Conservation (phyloP, 192 early-diverging fungal species). For the Haplosporangium gracile region DNA sequence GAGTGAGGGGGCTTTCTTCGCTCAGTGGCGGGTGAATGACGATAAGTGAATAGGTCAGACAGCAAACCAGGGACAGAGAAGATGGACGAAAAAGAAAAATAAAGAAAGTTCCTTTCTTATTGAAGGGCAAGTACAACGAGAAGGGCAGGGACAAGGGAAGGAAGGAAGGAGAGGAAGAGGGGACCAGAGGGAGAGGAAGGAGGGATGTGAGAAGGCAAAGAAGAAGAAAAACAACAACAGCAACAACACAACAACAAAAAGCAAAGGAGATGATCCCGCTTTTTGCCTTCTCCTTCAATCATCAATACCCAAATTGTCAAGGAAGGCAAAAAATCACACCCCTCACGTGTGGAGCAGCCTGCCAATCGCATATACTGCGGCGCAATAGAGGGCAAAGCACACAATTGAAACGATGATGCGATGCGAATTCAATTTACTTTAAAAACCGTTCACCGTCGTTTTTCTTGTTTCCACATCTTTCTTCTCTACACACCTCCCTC, state of each 20-base stretch:
- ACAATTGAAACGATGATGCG: neutral
- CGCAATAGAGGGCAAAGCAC: neutral
- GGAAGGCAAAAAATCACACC: neutral
- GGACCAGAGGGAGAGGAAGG: neutral
- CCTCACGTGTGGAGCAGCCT: neutral
- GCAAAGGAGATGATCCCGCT: neutral
- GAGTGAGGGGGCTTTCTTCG: neutral
- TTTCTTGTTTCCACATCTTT: neutral
- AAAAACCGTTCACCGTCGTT: neutral
- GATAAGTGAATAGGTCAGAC: slow-evolving; percentile 9
- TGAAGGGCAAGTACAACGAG: neutral
- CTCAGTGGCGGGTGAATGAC: neutral
- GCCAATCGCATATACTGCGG: neutral
- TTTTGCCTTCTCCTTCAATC: too few relatives aligned
- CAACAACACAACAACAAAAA: neutral
- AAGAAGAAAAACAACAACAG: neutral
- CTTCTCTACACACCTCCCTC: neutral
- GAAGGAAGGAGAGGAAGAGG: neutral
- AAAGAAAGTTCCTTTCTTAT: neutral
- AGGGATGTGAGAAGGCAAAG: neutral
- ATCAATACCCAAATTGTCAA: too few relatives aligned
- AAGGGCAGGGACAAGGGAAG: slow-evolving; percentile 2
- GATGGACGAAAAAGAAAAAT: neutral
- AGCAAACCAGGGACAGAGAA: too few relatives aligned
- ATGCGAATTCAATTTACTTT: neutral